Conservation (phyloP, 164 flowering plant genomes). For the Magnolia kwangsiensis region DNA sequence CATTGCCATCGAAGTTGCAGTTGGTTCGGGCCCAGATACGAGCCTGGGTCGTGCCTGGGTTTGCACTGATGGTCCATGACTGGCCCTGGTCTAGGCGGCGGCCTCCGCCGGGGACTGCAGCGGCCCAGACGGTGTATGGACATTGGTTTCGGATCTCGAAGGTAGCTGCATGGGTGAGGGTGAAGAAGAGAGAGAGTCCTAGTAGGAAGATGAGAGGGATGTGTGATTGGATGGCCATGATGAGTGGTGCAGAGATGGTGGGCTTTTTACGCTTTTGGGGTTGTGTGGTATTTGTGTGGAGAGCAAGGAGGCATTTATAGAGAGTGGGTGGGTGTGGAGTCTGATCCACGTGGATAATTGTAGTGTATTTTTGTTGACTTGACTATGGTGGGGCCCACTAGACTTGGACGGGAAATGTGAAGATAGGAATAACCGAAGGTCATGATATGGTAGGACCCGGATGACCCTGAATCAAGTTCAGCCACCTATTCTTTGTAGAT, state of each 20-base stretch:
- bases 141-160: constrained; percentile 16
- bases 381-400: not conserved
- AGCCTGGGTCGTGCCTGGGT: constrained; percentile 20
- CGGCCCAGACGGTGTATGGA: constrained; percentile 13
- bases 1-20: constrained; percentile 25
- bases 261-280: not conserved
- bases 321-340: not conserved
- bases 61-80: constrained; percentile 12
- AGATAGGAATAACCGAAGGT: not conserved
- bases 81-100: constrained; percentile 8
- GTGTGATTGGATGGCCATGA: not conserved
- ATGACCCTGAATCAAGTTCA: too few species aligned
- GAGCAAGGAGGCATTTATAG: not conserved
- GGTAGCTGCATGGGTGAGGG: constrained; percentile 22
- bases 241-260: not conserved
- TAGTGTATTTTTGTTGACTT: not conserved
- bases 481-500: too few species aligned
- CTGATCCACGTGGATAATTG: not conserved
- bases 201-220: not conserved
- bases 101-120: constrained; percentile 22
- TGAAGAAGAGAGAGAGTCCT: not conserved
- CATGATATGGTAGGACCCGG: not conserved
- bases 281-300: not conserved
- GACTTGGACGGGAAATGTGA: too few species aligned
- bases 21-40: constrained; percentile 40